Evolutionary conservation across 2,329 filamentous ascomycete species (phyloP), one percentile per base, ranked within the genome.

Genomic region (Huntiella omanensis): DNA sequence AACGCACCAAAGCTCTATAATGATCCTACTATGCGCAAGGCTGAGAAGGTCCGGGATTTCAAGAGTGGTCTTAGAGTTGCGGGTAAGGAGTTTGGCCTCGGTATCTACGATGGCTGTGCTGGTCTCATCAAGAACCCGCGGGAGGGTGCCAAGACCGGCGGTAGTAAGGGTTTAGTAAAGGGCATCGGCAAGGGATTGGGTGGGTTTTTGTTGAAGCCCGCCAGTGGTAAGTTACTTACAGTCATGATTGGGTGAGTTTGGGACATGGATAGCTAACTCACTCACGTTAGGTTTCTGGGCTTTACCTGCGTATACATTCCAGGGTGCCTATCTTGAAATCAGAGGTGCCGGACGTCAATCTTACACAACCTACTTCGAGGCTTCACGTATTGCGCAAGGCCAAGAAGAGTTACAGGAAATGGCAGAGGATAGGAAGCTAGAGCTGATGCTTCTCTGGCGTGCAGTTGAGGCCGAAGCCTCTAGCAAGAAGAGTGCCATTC

Each of bases 1-100:
- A 94, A 94, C 54, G 80, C 83, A 4, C 86, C 87, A 0, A 79
- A 75, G 53, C 65, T 94, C 1, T 94, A 94, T 57, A 82, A 86
- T 37, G 86, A 93, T 55, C 76, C 83, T 1, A 87, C 78, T 1
- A 77, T 94, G 1, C 71, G 83, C 6, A 79, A 80, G n/a, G 65
- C 73, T 1, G 80, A 85, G 49, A 84, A 83, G 54, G 82, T 94
- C 4, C 86, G 82, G 0, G 80, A 78, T 44, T 64, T 93, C 43
- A 70, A 75, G 45, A 83, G 78, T 51, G 87, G 87, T 0, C 61
- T 94, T 19, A 77, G 70, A 51, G 77, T 85, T 39, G 87, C 86
- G 3, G 75, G 81, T 2, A 85, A 81, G 58, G 82, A 84, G 56
- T 78, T 91, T 49, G 78, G 77, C 0, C 72, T 80, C 47, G 84